Conservation (phyloP, 2,329 filamentous ascomycete species). For the Leptographium procerum region DNA sequence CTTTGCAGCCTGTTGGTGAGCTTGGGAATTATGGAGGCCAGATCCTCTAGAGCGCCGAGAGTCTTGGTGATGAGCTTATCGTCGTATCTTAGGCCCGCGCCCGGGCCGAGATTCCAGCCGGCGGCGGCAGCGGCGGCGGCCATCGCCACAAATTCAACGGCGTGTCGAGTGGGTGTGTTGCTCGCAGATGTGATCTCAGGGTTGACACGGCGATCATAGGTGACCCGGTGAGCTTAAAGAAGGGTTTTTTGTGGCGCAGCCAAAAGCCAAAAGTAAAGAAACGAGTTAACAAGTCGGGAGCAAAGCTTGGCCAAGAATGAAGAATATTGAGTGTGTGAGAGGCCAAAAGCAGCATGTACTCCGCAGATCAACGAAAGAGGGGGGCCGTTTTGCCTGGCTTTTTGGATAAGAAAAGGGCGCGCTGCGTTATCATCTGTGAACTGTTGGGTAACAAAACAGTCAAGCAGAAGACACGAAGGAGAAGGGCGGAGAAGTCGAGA, state of each 20-base stretch:
- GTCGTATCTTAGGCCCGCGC: slow-evolving; percentile 4
- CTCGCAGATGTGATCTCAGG: background rate
- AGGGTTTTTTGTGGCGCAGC: background rate
- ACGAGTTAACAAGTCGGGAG: background rate
- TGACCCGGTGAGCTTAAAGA: too few relatives aligned
- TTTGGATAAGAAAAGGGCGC: background rate
- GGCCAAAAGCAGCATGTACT: background rate
- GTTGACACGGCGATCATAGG: background rate
- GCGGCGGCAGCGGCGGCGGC: slow-evolving; percentile 10
- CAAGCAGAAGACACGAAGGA: background rate
- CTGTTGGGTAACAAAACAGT: too few relatives aligned
- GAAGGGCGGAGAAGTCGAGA: background rate
- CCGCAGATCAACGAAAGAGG: background rate
- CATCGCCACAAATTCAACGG: slow-evolving; percentile 1
- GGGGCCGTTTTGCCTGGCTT: background rate
- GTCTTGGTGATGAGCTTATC: background rate
- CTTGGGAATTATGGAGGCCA: slow-evolving; percentile 1
- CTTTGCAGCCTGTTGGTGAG: slow-evolving; percentile 42
- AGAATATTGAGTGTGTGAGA: background rate
- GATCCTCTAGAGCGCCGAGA: slow-evolving; percentile 8
- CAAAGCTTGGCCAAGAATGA: background rate
- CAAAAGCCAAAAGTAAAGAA: background rate
- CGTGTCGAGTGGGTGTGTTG: background rate
- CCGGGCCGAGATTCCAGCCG: slow-evolving; percentile 7
- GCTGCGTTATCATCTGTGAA: too few relatives aligned